phyloP scores from a whole-genome alignment of 78 protist species.

The Thecamonas trahens region DNA sequence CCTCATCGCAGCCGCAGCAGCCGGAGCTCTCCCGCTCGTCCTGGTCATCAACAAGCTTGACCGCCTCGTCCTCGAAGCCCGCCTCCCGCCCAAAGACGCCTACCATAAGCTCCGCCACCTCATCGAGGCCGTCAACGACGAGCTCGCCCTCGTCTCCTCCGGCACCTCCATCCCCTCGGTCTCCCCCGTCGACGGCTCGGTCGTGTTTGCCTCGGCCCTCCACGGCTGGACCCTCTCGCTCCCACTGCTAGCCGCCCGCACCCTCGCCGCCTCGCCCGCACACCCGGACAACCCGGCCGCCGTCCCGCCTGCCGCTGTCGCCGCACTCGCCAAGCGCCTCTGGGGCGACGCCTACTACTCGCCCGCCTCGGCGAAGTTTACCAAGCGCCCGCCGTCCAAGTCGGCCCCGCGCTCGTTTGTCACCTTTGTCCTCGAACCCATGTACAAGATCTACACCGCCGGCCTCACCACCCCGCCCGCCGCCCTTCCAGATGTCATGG shows the following conservation, averaged over 20 bases:
- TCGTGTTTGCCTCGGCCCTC: slow-evolving; percentile 63
- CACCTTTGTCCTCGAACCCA: slow-evolving; percentile 89
- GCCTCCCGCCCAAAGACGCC: slow-evolving; percentile 95
- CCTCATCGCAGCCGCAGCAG: neutral
- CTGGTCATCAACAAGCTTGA: slow-evolving; percentile 83
- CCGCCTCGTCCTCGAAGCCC: slow-evolving; percentile 87
- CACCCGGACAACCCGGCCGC: neutral
- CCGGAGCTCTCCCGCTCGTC: neutral
- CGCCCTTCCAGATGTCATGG: slow-evolving; percentile 35
- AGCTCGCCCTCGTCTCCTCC: too few relatives aligned
- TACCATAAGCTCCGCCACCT: slow-evolving; percentile 82
- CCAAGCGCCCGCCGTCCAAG: slow-evolving; percentile 6
- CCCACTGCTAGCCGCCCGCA: slow-evolving; percentile 40
- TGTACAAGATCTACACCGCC: slow-evolving; percentile 91
- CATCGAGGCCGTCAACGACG: slow-evolving; percentile 76
- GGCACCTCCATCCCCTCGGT: too few relatives aligned
- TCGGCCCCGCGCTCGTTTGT: slow-evolving; percentile 70
- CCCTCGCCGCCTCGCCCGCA: neutral
- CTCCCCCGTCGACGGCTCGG: slow-evolving; percentile 85
- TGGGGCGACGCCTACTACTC: slow-evolving; percentile 92
- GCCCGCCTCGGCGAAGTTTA: slow-evolving; percentile 44
- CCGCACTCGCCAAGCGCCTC: slow-evolving; percentile 73
- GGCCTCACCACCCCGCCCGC: slow-evolving; percentile 74
- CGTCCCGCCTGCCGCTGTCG: too few relatives aligned
- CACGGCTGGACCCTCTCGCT: slow-evolving; percentile 83